Evolutionary conservation across 495 filamentous ascomycete species (phyloP), one percentile per base, ranked within the genome.

Genomic region (Tuber aestivum): DNA sequence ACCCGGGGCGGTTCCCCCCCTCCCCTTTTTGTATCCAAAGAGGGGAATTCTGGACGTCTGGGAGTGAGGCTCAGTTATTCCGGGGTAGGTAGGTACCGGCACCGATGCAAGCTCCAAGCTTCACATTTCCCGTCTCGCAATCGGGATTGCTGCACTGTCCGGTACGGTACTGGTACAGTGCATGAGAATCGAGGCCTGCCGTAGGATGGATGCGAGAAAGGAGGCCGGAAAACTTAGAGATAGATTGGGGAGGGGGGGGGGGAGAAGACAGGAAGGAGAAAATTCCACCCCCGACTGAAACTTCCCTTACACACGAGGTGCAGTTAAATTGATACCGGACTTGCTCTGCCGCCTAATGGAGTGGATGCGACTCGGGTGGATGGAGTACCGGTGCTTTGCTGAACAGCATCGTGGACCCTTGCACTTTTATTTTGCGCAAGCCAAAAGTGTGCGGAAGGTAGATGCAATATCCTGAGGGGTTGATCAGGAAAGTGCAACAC

Each of bases 291-390:
- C n/a, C 45, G 56, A 27, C 56, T 65, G 56, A 65, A 65, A 32
- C 56, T 65, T 65, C 56, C 56, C 56, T 32, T 65, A 65, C 56
- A n/a, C 56, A 1, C n/a, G 12, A 32, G 56, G 56, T 65, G 56
- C 56, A 65, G 56, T 32, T 65, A 65, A n/a, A n/a, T n/a, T 65
- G 56, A 65, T 65, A 65, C 56, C n/a, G 12, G 4, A 65, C 56
- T 6, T 1, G 56, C n/a, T 32, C 10, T 65, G 12, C 27, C 27
- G n/a, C 6, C 56, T 32, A 18, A n/a, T 0, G 7, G 32, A 32
- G n/a, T 27, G n/a, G 50, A 61, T 61, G n/a, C 32, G 56, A 65
- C 56, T 12, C 2, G 56, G n/a, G 12, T 18, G 56, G 56, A 32
- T 65, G n/a, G n/a, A n/a, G n/a, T n/a, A n/a, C n/a, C n/a, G n/a